Evolutionary conservation across 2,329 filamentous ascomycete genomes (phyloP), one percentile per base, ranked within the genome.

Genomic region (Diaporthe vaccinii): DNA sequence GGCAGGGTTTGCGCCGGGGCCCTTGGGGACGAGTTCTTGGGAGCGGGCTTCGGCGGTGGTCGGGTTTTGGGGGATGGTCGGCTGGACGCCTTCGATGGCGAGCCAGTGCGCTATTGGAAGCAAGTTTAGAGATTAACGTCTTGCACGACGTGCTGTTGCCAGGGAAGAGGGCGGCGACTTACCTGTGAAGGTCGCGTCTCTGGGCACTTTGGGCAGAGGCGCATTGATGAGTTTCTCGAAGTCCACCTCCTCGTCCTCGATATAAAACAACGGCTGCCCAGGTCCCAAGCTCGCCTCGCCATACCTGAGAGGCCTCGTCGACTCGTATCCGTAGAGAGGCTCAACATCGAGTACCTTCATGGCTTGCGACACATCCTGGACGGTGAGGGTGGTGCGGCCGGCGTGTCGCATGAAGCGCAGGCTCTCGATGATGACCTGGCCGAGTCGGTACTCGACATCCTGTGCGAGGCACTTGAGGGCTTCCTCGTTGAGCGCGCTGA

Each of bases 171-270:
- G 28, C 15, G 17, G 25, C 34, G 75, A 89, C 75, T 74, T 86
- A 96, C 95, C 94, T 55, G 96, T 98, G 82, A 98, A 96, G 76
- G 92, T 95, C 80, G 97, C 93, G 84, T 99, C 97, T 68, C 96
- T 90, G 46, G 97, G 97, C 41, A 99, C 96, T 84, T 97, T 98
- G 36, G 97, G 97, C 78, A 99, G 85, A 6, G 97, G 95, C 78
- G 95, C 95, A 85, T 99, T 99, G 83, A 99, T 98, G 79, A 99
- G 88, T 87, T 98, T 98, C 87, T 99, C 97, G 82, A 99, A 98
- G 84, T 99, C 97, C 73, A 98, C 93, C 87, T 99, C 97, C 82
- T 99, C 97, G 83, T 99, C 97, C 82, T 99, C 97, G 51, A 99
- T 94, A 83, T 99, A 99, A 85, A 96, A 99, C 31, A 99, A 87